Conservation (phyloP, 2,329 filamentous ascomycete genomes). For the Pseudogymnoascus sp. region DNA sequence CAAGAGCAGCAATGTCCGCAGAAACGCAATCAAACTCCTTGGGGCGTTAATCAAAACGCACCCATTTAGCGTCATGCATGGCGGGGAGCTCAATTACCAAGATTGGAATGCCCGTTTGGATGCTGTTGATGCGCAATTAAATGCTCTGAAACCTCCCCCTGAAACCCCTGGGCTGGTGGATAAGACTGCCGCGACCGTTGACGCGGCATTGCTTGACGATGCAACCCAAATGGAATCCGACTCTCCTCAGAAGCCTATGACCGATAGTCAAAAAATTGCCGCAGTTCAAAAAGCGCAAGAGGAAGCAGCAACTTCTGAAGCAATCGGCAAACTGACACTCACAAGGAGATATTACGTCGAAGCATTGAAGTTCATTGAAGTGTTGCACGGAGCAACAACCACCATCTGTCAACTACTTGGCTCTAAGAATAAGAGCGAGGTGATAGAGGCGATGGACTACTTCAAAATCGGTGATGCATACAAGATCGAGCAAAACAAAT, state of each 20-base stretch:
- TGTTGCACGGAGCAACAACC: slow-evolving; percentile 72
- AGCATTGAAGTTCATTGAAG: slow-evolving; percentile 86
- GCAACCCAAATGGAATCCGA: slow-evolving; percentile 66
- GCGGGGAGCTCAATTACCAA: slow-evolving; percentile 71
- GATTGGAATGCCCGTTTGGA: slow-evolving; percentile 81
- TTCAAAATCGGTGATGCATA: slow-evolving; percentile 94
- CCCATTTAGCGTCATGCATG: slow-evolving; percentile 86
- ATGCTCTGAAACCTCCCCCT: slow-evolving; percentile 69
- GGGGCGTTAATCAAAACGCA: slow-evolving; percentile 85
- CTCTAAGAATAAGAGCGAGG: slow-evolving; percentile 94
- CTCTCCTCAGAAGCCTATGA: slow-evolving; percentile 64
- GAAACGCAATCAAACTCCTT: slow-evolving; percentile 89
- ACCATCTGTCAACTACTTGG: slow-evolving; percentile 80
- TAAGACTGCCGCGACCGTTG: slow-evolving; percentile 60
- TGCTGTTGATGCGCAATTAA: slow-evolving; percentile 72
- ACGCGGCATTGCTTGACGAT: slow-evolving; percentile 74
- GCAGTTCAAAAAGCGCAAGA: slow-evolving; percentile 72
- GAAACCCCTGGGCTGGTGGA: slow-evolving; percentile 61
- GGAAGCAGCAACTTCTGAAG: slow-evolving; percentile 80
- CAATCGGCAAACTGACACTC: slow-evolving; percentile 77
- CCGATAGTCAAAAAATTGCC: slow-evolving; percentile 66
- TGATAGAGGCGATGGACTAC: slow-evolving; percentile 98
- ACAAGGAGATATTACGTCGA: slow-evolving; percentile 90
- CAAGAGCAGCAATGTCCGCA: slow-evolving; percentile 93
- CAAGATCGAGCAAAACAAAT: slow-evolving; percentile 86